Evolutionary conservation across 2,329 filamentous ascomycete genomes (phyloP).

Genomic region (Aspergillus fijiensis): DNA sequence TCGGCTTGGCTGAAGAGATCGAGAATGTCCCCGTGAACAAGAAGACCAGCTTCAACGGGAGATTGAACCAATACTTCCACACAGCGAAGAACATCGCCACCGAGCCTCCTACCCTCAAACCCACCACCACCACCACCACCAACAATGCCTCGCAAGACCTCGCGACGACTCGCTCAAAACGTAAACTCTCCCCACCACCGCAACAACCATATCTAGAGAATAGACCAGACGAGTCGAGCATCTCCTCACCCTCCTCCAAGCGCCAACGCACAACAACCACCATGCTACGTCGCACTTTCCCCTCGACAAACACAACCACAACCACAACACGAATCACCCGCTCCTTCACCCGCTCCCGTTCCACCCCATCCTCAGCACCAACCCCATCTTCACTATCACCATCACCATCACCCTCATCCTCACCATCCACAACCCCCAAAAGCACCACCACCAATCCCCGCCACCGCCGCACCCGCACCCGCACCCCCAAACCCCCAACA

Average conservation of each 20-base stretch:
- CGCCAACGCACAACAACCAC: not conserved
- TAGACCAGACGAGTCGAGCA: not conserved
- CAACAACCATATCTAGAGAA: not conserved
- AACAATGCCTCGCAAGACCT: not conserved
- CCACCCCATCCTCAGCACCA: not conserved
- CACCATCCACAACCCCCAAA: not conserved
- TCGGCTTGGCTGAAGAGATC: not conserved
- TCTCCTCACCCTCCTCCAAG: not conserved
- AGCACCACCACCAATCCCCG: constrained; percentile 6
- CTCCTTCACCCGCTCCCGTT: not conserved
- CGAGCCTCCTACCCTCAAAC: constrained; percentile 3
- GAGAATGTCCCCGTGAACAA: constrained; percentile 35
- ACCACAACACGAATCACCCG: not conserved
- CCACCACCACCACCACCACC: constrained; percentile 3
- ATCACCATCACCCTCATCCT: not conserved
- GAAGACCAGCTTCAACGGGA: constrained; percentile 37
- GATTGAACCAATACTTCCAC: constrained; percentile 36
- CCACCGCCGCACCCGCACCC: not conserved
- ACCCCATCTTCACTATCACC: not conserved
- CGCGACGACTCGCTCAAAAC: not conserved
- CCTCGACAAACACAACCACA: not conserved
- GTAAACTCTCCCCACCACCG: not conserved
- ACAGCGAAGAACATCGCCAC: constrained; percentile 4
- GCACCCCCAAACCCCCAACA: constrained; percentile 16
- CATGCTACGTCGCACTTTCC: not conserved